Evolutionary conservation across 148 eudicot species (phyloP), one percentile per base, ranked within the genome.

Genomic region (Nepenthes gracilis): DNA sequence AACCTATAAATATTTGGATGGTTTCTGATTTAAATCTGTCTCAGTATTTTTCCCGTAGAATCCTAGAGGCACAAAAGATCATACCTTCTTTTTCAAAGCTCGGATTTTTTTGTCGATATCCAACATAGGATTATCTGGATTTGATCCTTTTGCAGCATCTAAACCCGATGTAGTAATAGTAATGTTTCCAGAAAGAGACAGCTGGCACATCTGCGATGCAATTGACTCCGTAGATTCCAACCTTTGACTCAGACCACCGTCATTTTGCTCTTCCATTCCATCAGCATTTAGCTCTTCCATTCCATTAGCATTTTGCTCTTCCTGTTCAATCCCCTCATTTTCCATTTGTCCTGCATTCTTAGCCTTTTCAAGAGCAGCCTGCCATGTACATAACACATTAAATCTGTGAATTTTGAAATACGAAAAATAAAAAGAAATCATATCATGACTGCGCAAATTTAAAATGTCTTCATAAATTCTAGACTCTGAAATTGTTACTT

Each of bases 11-110:
- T 3, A 23, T 23, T 23, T 23, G 0, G 23, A 8, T 3, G 8
- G 8, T 40, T 8, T 40, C 4, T 40, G 45, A 40, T 40, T 40
- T 3, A 40, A 40, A 40, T 40, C 45, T 8, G 0, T 3, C 45
- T 40, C 45, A 40, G 1, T 23, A 40, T 40, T 40, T 40, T 8
- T 1, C 45, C 8, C 45, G 45, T 4, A 3, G 8, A 3, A 40
- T 40, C 8, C 6, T 4, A 40, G 8, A 40, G 45, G 6, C 45
- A 40, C 8, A 8, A 40, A 49, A 49, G 53, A 12, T 49, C 6
- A 59, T 77, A 92, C 97, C 97, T 92, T 92, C 86, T 92, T 92
- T 79, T 83, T 88, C 36, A 92, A 72, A 33, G 97, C 90, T 61
- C 97, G 78, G 38, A 92, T 85, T 63, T 76, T 88, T 80, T 88